Conservation (phyloP, 768 basidiomycete species). For the Suillus clintonianus region DNA sequence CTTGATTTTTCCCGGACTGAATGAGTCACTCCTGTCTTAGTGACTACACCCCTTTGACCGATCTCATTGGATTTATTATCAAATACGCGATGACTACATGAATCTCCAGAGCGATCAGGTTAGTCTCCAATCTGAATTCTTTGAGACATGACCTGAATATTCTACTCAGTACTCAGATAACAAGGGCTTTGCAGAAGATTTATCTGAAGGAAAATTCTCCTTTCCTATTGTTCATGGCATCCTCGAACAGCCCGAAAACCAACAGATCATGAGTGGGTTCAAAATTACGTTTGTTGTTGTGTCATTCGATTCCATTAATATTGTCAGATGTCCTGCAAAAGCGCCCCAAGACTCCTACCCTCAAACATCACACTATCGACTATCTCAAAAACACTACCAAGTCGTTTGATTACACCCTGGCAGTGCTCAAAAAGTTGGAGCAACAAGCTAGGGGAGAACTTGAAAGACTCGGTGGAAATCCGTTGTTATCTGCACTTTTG, state of each 20-base stretch:
- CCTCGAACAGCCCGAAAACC: conserved; percentile 69
- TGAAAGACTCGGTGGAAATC: conserved; percentile 70
- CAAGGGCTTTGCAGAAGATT: conserved; percentile 87
- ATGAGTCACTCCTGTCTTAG: conserved; percentile 42
- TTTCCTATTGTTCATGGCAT: conserved; percentile 93
- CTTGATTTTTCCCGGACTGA: neutral
- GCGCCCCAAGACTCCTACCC: conserved; percentile 74
- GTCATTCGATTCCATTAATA: neutral
- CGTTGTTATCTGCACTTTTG: conserved; percentile 53
- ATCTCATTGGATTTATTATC: conserved; percentile 85
- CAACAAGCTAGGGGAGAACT: conserved; percentile 58
- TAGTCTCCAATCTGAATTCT: neutral
- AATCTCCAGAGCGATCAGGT: conserved; percentile 84
- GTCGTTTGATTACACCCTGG: conserved; percentile 79
- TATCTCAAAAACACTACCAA: conserved; percentile 72
- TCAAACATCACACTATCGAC: conserved; percentile 74
- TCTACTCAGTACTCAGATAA: conserved; percentile 69
- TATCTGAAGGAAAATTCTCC: conserved; percentile 94
- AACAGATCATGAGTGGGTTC: conserved; percentile 74
- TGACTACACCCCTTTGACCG: conserved; percentile 84
- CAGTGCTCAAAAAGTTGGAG: conserved; percentile 41
- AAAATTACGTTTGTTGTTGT: neutral
- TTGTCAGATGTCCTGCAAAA: conserved; percentile 80
- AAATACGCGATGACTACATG: conserved; percentile 93
- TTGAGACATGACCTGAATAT: neutral